Evolutionary conservation across 345 rosid genomes (phyloP).

Genomic region (Gynandropsis gynandra): DNA sequence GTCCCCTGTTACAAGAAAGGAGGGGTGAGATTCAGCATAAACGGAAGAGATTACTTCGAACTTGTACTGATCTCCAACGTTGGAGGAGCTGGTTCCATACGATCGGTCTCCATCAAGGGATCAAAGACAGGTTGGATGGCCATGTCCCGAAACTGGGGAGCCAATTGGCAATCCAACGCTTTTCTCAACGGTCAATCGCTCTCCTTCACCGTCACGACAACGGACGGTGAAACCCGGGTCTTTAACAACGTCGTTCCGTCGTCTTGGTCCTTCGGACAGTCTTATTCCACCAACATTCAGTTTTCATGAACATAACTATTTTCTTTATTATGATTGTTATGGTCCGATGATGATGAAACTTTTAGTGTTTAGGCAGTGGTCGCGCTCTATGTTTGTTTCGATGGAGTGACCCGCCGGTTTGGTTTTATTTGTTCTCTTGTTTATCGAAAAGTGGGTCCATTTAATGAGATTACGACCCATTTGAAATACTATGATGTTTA

Average conservation of each 20-base stretch:
- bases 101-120: conserved; percentile 61
- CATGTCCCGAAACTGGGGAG: conserved; percentile 94
- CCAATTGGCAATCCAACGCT: conserved; percentile 89
- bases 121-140: conserved; percentile 68
- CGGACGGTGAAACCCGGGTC: conserved; percentile 49
- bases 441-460: conserved; percentile 4
- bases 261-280: conserved; percentile 68
- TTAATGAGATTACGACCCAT: conserved; percentile 13
- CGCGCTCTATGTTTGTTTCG: conserved; percentile 30
- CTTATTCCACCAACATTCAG: conserved; percentile 40
- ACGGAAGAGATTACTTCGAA: conserved; percentile 83
- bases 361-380: conserved; percentile 27
- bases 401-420: conserved; percentile 29
- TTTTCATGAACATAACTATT: conserved; percentile 21
- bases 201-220: conserved; percentile 65
- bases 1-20: conserved; percentile 74
- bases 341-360: not conserved
- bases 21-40: conserved; percentile 81
- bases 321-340: not conserved
- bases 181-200: conserved; percentile 73
- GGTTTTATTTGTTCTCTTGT: not conserved
- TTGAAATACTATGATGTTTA: too few relatives aligned
- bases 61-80: conserved; percentile 67
- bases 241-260: conserved; percentile 50
- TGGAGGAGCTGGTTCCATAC: conserved; percentile 68